Conservation (phyloP, 2,329 filamentous ascomycete genomes). For the Lachnellula cervina region DNA sequence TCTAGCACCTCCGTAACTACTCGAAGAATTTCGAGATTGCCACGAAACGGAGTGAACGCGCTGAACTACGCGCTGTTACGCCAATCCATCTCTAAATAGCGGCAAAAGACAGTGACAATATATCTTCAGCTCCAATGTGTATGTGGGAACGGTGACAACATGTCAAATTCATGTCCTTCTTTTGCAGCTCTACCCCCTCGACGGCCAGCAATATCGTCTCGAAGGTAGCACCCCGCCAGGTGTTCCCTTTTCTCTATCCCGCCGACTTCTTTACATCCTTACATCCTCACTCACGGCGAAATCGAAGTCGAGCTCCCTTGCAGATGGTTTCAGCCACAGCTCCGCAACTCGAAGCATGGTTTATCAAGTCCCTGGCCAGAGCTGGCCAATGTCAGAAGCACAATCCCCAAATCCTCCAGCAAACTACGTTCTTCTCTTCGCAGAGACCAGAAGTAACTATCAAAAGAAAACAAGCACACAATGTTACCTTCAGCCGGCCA, state of each 20-base stretch:
- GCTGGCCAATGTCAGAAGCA: conserved; percentile 28
- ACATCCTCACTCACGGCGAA: not conserved
- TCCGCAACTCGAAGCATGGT: conserved; percentile 30
- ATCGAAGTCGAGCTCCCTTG: not conserved
- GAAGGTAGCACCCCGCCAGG: conserved; percentile 36
- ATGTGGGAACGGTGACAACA: conserved; percentile 39
- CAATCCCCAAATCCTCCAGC: conserved; percentile 11
- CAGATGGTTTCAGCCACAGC: conserved; percentile 12
- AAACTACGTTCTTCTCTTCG: conserved; percentile 18
- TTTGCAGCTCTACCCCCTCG: conserved; percentile 49
- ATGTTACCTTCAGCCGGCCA: conserved; percentile 9
- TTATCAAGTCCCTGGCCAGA: conserved; percentile 29
- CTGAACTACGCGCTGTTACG: not conserved
- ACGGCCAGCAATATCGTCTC: conserved; percentile 42
- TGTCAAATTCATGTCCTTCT: conserved; percentile 62
- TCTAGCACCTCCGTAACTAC: not conserved
- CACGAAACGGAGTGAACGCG: not conserved
- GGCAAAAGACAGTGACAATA: not conserved
- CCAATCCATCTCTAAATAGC: not conserved
- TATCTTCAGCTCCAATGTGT: conserved; percentile 20
- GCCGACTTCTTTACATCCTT: conserved; percentile 10
- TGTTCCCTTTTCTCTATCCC: conserved; percentile 31
- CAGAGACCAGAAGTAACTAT: conserved; percentile 13
- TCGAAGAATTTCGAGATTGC: conserved; percentile 1
- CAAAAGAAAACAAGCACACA: conserved; percentile 4